A percentile compares a stretch with the other conserved stretches of the same genome.
Conservation (phyloP, 2,329 filamentous ascomycete species). For the Aspergillus ibericus region DNA sequence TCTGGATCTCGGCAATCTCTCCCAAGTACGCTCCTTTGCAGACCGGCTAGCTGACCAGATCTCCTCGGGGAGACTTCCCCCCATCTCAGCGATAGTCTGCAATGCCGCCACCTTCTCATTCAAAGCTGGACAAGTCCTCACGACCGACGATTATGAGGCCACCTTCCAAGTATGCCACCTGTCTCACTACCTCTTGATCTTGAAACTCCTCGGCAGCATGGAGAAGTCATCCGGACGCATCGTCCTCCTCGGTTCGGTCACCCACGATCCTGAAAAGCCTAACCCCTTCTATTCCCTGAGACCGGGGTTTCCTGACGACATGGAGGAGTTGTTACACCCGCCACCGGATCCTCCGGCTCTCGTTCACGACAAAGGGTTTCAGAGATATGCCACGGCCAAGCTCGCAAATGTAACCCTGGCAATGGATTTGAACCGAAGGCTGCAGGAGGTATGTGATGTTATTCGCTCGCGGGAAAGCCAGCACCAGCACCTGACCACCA, state of each 20-base stretch:
- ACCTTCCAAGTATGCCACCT: constrained; percentile 44
- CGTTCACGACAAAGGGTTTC: constrained; percentile 42
- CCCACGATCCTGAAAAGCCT: constrained; percentile 40
- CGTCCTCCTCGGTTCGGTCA: constrained; percentile 34
- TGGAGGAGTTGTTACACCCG: constrained; percentile 41
- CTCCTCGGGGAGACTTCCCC: constrained; percentile 28
- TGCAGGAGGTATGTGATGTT: constrained; percentile 32
- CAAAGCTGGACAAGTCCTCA: constrained; percentile 30
- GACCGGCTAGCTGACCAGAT: constrained; percentile 27
- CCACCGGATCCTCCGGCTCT: constrained; percentile 29
- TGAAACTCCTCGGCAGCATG: constrained; percentile 36
- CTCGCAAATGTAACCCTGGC: constrained; percentile 43
- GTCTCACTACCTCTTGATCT: constrained; percentile 39
- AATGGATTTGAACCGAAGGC: constrained; percentile 41
- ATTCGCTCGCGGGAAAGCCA: no score
- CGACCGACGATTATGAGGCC: constrained; percentile 40
- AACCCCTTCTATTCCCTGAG: constrained; percentile 41
- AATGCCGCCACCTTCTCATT: constrained; percentile 46
- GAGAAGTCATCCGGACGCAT: constrained; percentile 23
- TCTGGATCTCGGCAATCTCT: constrained; percentile 40
- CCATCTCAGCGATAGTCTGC: constrained; percentile 40
- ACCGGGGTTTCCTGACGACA: constrained; percentile 36
- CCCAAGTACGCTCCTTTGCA: constrained; percentile 39
- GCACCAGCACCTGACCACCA: background rate
- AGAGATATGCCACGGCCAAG: constrained; percentile 48